A percentile compares a stretch with the other conserved stretches of the same genome.
Conservation (phyloP, 768 basidiomycete genomes). For the Lyophyllum semitale region DNA sequence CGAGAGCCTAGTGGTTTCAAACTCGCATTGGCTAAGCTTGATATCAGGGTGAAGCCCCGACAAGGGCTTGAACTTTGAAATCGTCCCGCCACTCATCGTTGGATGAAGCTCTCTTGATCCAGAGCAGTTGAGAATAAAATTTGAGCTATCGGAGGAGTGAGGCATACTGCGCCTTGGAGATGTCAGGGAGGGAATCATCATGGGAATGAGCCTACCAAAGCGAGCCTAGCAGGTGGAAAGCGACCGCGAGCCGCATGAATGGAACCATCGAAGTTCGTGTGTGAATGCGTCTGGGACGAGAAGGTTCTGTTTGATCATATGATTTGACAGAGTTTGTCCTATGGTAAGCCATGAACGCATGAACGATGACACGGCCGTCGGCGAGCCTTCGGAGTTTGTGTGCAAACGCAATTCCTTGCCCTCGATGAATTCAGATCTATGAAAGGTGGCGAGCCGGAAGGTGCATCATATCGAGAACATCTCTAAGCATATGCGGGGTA, state of each 20-base stretch:
- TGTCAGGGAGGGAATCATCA: too few relatives aligned
- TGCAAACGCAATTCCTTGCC: neutral
- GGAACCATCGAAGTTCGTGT: conserved; percentile 8
- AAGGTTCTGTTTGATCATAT: conserved; percentile 17
- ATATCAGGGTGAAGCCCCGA: conserved; percentile 6
- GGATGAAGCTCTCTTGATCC: neutral
- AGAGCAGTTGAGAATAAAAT: conserved; percentile 6
- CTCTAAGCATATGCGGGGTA: neutral
- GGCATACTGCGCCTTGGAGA: conserved; percentile 9
- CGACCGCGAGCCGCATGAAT: conserved; percentile 8
- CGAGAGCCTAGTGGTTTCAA: neutral
- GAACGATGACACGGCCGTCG: conserved; percentile 10
- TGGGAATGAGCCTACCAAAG: conserved; percentile 7
- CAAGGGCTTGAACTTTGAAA: neutral
- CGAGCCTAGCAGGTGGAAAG: conserved; percentile 5
- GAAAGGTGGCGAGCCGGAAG: conserved; percentile 11
- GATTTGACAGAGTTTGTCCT: conserved; percentile 10
- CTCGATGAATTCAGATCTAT: conserved; percentile 3
- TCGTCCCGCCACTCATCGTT: neutral
- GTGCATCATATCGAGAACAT: neutral
- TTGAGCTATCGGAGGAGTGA: neutral
- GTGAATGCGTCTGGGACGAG: conserved; percentile 8
- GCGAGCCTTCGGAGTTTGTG: conserved; percentile 1
- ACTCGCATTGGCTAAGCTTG: neutral
- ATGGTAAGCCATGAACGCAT: conserved; percentile 3